A percentile compares a stretch with the other conserved stretches of the same genome.
Evolutionary conservation across 306 rosid genomes (phyloP).

Genomic region (Begonia masoniana): DNA sequence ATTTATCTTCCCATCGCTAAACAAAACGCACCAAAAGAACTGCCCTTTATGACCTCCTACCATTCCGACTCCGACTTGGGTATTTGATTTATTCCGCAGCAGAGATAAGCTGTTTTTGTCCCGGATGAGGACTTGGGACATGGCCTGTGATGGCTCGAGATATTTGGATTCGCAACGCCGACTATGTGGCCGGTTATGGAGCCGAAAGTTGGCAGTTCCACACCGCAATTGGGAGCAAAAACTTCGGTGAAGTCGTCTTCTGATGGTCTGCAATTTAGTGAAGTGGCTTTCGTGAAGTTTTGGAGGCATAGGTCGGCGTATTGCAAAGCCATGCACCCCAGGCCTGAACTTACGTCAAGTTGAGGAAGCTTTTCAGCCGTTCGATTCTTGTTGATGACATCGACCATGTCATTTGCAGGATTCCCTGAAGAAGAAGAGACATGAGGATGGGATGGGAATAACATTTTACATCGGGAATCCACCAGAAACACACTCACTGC

Average conservation of each 20-base stretch:
- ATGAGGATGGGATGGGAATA: neutral
- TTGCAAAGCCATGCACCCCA: slow-evolving; percentile 92
- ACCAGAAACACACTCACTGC: no score
- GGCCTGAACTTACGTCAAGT: slow-evolving; percentile 65
- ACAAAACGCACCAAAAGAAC: slow-evolving; percentile 74
- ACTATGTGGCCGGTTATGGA: slow-evolving; percentile 54
- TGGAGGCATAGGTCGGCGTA: slow-evolving; percentile 61
- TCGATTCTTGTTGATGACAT: slow-evolving; percentile 61
- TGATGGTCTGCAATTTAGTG: slow-evolving; percentile 58
- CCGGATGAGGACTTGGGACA: slow-evolving; percentile 31
- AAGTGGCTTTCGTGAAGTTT: slow-evolving; percentile 50
- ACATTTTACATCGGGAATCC: no score
- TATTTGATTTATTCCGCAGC: slow-evolving; percentile 58
- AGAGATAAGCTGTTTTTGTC: slow-evolving; percentile 37
- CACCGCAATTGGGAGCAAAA: slow-evolving; percentile 83
- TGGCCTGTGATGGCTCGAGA: slow-evolving; percentile 57
- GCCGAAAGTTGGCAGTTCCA: slow-evolving; percentile 81
- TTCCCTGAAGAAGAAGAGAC: slow-evolving; percentile 44
- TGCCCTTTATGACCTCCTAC: slow-evolving; percentile 58
- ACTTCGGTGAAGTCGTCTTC: slow-evolving; percentile 82
- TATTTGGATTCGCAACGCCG: slow-evolving; percentile 60
- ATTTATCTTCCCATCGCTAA: slow-evolving; percentile 56
- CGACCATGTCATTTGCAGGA: slow-evolving; percentile 70
- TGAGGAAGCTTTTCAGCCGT: slow-evolving; percentile 49
- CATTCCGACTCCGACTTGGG: slow-evolving; percentile 71